These are phyloP conservation scores for Trametes cubensis DNA, from an alignment of 768 basidiomycete species.

Conservation along the genomic window DNA sequence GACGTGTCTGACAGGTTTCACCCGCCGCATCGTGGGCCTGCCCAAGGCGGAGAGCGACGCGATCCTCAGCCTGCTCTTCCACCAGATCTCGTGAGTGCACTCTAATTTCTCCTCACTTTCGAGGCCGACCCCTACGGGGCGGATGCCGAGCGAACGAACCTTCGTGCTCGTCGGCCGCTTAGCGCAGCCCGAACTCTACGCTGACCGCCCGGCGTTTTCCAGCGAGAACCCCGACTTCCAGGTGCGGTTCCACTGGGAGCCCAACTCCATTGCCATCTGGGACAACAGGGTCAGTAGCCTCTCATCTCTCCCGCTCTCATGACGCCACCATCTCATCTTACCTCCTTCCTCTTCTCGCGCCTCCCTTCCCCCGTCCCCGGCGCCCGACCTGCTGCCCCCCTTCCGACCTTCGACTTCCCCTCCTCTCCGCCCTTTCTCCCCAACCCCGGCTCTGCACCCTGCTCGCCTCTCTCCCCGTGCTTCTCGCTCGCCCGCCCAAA, in stretches of 20 bases:
- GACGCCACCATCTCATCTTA: neutral
- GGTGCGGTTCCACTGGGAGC: slow-evolving; percentile 77
- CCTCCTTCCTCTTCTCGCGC: neutral
- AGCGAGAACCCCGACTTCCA: slow-evolving; percentile 72
- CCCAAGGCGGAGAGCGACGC: slow-evolving; percentile 83
- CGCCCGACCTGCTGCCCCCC: neutral
- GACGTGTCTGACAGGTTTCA: slow-evolving; percentile 57
- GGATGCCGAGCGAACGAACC: neutral
- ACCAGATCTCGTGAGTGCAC: slow-evolving; percentile 47
- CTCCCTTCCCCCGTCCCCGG: neutral
- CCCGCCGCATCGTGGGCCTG: slow-evolving; percentile 73
- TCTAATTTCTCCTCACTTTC: neutral
- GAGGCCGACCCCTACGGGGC: neutral
- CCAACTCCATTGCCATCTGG: slow-evolving; percentile 82
- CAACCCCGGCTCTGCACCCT: too few relatives aligned
- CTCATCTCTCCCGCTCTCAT: neutral
- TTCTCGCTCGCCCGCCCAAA: neutral
- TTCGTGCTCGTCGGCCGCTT: slow-evolving; percentile 4
- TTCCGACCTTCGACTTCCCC: neutral
- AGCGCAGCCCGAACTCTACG: slow-evolving; percentile 7
- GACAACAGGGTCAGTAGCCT: slow-evolving; percentile 67
- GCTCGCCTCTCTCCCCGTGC: neutral
- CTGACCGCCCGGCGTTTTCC: slow-evolving; percentile 19
- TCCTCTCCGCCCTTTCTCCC: neutral
- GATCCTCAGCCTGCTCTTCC: slow-evolving; percentile 70